Evolutionary conservation across 176 grass and related monocot species (phyloP), one percentile per base, ranked within the genome.

Genomic region (Lolium multiflorum): DNA sequence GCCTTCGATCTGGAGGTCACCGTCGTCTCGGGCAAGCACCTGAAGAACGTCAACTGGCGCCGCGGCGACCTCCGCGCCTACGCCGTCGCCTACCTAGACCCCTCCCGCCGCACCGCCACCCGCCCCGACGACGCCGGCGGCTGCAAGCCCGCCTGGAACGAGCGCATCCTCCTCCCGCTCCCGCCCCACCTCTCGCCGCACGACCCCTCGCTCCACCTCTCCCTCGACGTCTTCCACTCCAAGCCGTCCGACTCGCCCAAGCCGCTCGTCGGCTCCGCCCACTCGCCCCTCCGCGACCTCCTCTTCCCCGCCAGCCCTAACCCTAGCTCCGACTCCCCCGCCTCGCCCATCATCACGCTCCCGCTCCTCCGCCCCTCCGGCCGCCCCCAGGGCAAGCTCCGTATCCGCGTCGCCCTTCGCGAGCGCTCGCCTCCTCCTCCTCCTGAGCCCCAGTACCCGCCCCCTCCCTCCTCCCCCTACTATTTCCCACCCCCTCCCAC

Each of bases 41-140:
- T 98, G 58, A 98, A 98, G 82, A 98, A 98, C 86, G 96, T 98
- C 85, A 98, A 98, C 93, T 98, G 91, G 96, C 91, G 91, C 46
- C 91, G 88, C 57, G 96, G 93, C n/a, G 88, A 92, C 43, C 93
- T 98, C 83, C 94, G 89, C 75, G 89, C 96, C 77, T 98, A 98
- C 88, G 96, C 85, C 74, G 89, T 98, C 67, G 91, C 88, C 14
- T 98, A 98, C 89, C 86, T 98, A 3, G 89, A 98, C 0, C 85
- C 96, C 39, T 92, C 91, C 62, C 86, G 93, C 76, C 93, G 96
- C 35, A 76, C 69, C 48, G 93, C 96, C 58, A 98, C 89, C 67
- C 91, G 91, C 43, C 93, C 91, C 58, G 96, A 98, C 74, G 91
- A 95, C 88, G 91, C 78, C 66, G 91, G 96, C 22, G 90, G 89